Evolutionary conservation across 441 rosid species (phyloP).

Genomic region (Eutrema salsugineum): DNA sequence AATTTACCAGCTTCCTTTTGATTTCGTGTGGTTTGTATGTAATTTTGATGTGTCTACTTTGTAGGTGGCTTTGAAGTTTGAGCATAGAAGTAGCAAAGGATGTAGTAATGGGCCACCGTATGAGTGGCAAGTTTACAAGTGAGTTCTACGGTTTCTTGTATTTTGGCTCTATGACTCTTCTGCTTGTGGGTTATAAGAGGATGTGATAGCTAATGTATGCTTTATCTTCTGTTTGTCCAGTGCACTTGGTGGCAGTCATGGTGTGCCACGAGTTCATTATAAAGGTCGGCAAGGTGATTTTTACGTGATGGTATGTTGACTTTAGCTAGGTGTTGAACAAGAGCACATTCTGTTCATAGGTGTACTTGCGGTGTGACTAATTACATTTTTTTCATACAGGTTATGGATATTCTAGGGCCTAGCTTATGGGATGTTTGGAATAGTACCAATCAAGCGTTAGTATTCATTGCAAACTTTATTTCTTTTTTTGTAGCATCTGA

Average conservation of each 20-base stretch:
- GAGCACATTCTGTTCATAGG: neutral
- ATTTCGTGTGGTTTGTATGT: neutral
- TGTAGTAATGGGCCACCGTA: constrained; percentile 90
- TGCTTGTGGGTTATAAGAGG: neutral
- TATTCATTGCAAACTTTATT: constrained; percentile 1
- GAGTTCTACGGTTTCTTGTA: constrained; percentile 29
- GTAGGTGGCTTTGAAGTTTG: constrained; percentile 90
- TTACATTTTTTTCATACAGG: constrained; percentile 41
- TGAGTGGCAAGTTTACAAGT: constrained; percentile 99
- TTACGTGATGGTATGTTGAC: constrained; percentile 75
- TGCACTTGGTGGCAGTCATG: constrained; percentile 92
- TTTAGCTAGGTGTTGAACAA: constrained; percentile 8
- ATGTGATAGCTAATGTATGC: neutral
- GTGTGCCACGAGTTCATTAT: constrained; percentile 87
- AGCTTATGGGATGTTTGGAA: constrained; percentile 99
- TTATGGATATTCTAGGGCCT: constrained; percentile 93
- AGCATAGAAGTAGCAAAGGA: constrained; percentile 92
- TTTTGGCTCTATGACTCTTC: neutral
- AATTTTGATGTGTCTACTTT: neutral
- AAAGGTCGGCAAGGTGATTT: constrained; percentile 94
- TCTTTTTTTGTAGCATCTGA: neutral
- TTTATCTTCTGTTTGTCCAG: constrained; percentile 37
- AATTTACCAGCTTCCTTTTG: neutral
- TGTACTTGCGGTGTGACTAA: constrained; percentile 6
- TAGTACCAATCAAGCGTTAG: constrained; percentile 71